A percentile compares a stretch with the other conserved stretches of the same genome.
These are phyloP conservation scores for Elongisporangium anandrum DNA, from an alignment of 352 stramenopile genomes.

Conservation along the genomic window DNA sequence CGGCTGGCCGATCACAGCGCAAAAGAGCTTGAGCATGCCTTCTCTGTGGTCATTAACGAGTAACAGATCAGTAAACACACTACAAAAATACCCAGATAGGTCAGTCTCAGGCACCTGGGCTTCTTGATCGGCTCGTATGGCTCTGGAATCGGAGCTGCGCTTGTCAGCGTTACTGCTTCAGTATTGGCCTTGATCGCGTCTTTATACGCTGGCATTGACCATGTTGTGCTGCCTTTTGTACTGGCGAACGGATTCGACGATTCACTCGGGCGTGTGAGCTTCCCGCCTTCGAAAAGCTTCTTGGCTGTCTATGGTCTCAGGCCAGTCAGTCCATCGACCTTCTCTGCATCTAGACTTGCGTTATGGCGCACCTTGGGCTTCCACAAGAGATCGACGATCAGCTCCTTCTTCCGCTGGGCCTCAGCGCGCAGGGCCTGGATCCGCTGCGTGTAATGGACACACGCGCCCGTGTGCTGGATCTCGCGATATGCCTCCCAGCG, in stretches of 20 bases:
- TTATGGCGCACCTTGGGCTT: neutral
- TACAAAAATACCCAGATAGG: neutral
- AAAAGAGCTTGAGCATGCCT: neutral
- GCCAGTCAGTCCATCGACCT: neutral
- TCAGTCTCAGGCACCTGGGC: neutral
- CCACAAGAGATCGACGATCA: neutral
- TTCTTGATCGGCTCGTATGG: neutral
- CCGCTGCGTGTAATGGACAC: neutral
- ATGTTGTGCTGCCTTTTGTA: neutral
- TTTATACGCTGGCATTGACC: neutral
- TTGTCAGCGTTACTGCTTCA: neutral
- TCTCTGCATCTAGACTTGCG: neutral
- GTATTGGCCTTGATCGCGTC: neutral
- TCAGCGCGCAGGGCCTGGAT: neutral
- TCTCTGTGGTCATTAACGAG: neutral
- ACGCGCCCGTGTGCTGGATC: neutral
- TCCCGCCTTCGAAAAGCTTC: neutral
- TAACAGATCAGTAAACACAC: neutral
- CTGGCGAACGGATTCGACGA: neutral
- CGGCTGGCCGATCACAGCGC: neutral
- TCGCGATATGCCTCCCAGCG: too few relatives aligned
- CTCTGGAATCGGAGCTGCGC: neutral
- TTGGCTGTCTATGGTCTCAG: neutral
- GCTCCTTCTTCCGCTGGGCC: neutral
- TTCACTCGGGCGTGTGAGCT: neutral